Base-by-base conservation (phyloP, 1,284 basidiomycete genomes). In the Cryptococcus jaspeensis region DNA sequence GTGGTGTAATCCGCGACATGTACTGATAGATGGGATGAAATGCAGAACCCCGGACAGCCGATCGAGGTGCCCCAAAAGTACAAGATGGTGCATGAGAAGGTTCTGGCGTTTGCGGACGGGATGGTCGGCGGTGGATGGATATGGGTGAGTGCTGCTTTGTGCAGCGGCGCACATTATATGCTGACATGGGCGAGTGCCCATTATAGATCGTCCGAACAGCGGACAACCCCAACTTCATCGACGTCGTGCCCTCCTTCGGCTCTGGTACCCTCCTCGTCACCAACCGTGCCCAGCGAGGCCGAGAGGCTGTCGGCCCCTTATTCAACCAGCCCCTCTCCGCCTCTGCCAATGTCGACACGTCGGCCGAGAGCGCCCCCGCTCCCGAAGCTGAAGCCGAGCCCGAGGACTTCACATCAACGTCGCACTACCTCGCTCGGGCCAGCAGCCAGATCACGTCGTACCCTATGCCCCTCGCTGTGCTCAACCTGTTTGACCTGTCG, bases 401-500 rank as follows among this genome's bases (percentile, higher is more conserved):
- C 40, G 23, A 22, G 45, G 28, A 32, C 28, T 4, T 32, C 5
- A 32, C 28, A 32, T 9, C 28, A 32, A 32, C 28, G 28, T 32
- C 28, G 28, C 28, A 32, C 28, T 32, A 5, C 28, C 28, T 32
- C 28, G 28, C 28, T 4, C 28, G 28, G 5, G 28, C 28, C 28
- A 32, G 28, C 28, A 32, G 28, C 28, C 28, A 32, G 9, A 32
- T 32, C 28, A 32, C 28, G 46, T 38, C 50, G 22, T 63, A 60
- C 38, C 70, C 68, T 6, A 45, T 63, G 11, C 76, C 76, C 6
- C 53, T 78, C 25, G 87, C 95, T 70, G 92, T 90, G 65, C 76
- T 97, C 60, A 88, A 87, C 54, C 83, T 95, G 22, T 86, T 92
- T 70, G 93, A 97, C 77, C 93, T 93, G 70, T 87, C 89, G 23